Evolutionary conservation across 1,284 basidiomycete species (phyloP), one percentile per base, ranked within the genome.

Genomic region (Moesziomyces aphidis): DNA sequence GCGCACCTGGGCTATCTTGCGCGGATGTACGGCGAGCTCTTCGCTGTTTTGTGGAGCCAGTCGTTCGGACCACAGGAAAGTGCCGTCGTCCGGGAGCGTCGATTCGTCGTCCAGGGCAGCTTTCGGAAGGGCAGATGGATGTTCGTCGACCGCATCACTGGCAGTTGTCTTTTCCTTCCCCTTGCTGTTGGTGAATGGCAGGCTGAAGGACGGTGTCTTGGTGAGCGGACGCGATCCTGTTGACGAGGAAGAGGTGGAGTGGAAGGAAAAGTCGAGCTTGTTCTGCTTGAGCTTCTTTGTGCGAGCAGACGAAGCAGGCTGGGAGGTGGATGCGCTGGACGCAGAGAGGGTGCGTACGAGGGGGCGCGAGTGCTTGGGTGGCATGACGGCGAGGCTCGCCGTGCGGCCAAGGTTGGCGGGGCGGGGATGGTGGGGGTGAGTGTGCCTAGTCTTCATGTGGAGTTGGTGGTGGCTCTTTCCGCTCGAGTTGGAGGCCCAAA

Each of bases 11-110:
- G 90, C 89, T 0, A 98, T 90, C 82, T 98, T 95, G 19, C 89
- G 89, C 62, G 92, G 90, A 83, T 97, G 94, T 4, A 98, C 92
- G 1, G 93, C 94, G 2, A 99, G 88, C 36, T 95, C 91, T 5
- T 68, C 61, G 21, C 31, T 23, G 6, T 42, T 45, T 0, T 19
- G 3, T 4, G 69, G 67, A 7, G 70, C 61, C 5, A 73, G 52
- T 19, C 52, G 47, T 21, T 73, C 66, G 5, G 64, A 64, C 70
- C 70, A 73, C 15, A 73, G 36, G 15, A 28, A 24, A 10, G 51
- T 46, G 2, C 19, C 55, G 28, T 48, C 46, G 19, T 58, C 4
- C 15, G 10, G 17, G 31, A 13, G 31, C 11, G 31, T 34, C 31
- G 31, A 34, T 34, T 34, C 6, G 6, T 13, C 10, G 31, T 19